These are phyloP conservation scores for Diaporthe sp. DNA, from an alignment of 2,329 filamentous ascomycete species.

Conservation along the genomic window DNA sequence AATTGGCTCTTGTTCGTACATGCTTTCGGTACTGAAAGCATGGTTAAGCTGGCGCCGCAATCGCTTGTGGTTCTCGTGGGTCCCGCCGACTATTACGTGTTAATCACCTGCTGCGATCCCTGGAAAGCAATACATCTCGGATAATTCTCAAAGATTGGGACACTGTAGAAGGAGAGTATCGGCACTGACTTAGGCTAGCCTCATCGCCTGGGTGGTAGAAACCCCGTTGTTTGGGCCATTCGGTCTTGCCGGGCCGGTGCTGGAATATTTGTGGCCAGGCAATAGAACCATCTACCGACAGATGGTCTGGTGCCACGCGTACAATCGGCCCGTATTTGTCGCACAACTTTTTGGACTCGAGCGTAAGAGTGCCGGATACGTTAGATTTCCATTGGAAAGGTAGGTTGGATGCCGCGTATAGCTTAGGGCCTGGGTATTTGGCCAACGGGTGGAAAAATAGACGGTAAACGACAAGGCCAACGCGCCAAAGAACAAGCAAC, in stretches of 20 bases:
- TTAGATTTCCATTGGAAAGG: constrained; percentile 13
- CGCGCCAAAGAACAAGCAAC: constrained; percentile 6
- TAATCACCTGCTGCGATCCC: neutral
- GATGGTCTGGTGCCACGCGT: constrained; percentile 16
- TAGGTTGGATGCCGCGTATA: constrained; percentile 21
- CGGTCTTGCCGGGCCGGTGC: constrained; percentile 24
- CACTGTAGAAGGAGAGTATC: neutral
- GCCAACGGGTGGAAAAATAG: constrained; percentile 30
- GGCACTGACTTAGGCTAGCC: neutral
- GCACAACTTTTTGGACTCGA: neutral
- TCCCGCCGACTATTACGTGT: constrained; percentile 1
- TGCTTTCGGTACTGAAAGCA: constrained; percentile 30
- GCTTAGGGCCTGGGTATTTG: constrained; percentile 31
- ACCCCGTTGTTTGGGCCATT: constrained; percentile 22
- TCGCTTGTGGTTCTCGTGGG: constrained; percentile 27
- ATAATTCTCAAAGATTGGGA: neutral
- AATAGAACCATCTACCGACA: constrained; percentile 30
- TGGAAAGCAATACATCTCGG: neutral
- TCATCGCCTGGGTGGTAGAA: constrained; percentile 22
- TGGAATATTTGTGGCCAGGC: constrained; percentile 31
- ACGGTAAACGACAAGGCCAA: constrained; percentile 28
- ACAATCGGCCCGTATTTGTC: constrained; percentile 35
- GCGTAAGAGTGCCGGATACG: neutral
- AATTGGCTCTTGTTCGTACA: constrained; percentile 34
- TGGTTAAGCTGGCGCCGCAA: constrained; percentile 22